phyloP scores from a whole-genome alignment of 164 flowering plant species.

The Vitis vinifera region DNA sequence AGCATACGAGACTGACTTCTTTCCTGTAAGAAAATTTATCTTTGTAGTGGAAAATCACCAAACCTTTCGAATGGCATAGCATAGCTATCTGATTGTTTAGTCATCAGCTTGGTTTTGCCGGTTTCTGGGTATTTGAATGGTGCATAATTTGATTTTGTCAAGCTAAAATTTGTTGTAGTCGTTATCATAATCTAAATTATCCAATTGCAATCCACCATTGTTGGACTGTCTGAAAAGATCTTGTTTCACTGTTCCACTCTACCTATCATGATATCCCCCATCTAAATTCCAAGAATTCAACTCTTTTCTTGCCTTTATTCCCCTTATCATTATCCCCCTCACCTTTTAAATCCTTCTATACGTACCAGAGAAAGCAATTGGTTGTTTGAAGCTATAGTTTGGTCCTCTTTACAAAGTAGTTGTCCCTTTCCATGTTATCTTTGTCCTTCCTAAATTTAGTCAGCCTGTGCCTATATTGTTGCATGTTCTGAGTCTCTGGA shows the following conservation, averaged over 20 bases:
- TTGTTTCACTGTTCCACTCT: background rate
- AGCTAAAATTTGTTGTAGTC: background rate
- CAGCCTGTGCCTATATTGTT: too few relatives aligned
- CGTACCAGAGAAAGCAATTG: too few relatives aligned
- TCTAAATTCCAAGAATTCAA: background rate
- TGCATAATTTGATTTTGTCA: too few relatives aligned
- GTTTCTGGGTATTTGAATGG: too few relatives aligned
- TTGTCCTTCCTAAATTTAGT: too few relatives aligned
- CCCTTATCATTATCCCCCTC: background rate
- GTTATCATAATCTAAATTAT: background rate
- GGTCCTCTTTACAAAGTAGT: too few relatives aligned
- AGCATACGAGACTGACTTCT: constrained; percentile 81
- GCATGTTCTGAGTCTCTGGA: too few relatives aligned
- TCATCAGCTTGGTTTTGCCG: background rate
- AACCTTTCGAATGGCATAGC: background rate
- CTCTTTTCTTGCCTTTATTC: background rate
- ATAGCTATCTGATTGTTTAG: background rate
- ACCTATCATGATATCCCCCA: background rate
- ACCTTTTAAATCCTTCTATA: background rate
- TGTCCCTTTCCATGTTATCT: too few relatives aligned
- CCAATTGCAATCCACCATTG: background rate
- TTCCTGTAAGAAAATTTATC: constrained; percentile 51
- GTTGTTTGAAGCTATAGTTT: too few relatives aligned
- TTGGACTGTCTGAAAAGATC: background rate
- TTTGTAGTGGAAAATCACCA: background rate